Evolutionary conservation across 352 stramenopile species (phyloP).

Genomic region (Phytophthora pini): DNA sequence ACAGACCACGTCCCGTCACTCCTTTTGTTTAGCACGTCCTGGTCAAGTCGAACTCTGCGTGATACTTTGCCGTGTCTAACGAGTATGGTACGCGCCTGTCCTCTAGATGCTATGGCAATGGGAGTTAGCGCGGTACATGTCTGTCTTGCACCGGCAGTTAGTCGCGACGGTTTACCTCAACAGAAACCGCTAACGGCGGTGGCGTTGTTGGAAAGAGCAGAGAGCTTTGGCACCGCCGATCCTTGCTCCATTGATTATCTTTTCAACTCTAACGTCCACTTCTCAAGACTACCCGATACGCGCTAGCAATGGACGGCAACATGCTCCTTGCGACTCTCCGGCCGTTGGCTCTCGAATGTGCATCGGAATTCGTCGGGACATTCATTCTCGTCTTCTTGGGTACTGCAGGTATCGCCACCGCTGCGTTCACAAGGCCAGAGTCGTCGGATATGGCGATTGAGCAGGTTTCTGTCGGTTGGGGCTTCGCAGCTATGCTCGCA

Average conservation of each 20-base stretch:
- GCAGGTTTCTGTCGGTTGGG: conserved; percentile 38
- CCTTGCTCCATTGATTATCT: conserved; percentile 20
- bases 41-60: conserved; percentile 3
- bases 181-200: conserved; percentile 21
- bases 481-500: conserved; percentile 54
- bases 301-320: conserved; percentile 15
- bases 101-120: conserved; percentile 1
- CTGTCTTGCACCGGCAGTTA: conserved; percentile 9
- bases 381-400: conserved; percentile 52
- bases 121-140: not conserved
- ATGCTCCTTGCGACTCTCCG: conserved; percentile 25
- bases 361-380: conserved; percentile 46
- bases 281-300: conserved; percentile 8
- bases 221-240: conserved; percentile 5
- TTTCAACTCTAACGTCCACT: conserved; percentile 10
- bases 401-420: conserved; percentile 30
- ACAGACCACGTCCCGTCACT: conserved; percentile 13
- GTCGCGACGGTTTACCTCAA: conserved; percentile 25
- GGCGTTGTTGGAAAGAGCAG: conserved; percentile 21
- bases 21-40: conserved; percentile 5
- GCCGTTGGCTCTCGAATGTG: conserved; percentile 42
- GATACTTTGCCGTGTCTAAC: conserved; percentile 24
- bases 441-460: conserved; percentile 17
- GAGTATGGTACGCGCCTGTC: conserved; percentile 23
- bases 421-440: conserved; percentile 20